Base-by-base conservation (phyloP, 176 grass and related monocot genomes). In the Oryza meridionalis region DNA sequence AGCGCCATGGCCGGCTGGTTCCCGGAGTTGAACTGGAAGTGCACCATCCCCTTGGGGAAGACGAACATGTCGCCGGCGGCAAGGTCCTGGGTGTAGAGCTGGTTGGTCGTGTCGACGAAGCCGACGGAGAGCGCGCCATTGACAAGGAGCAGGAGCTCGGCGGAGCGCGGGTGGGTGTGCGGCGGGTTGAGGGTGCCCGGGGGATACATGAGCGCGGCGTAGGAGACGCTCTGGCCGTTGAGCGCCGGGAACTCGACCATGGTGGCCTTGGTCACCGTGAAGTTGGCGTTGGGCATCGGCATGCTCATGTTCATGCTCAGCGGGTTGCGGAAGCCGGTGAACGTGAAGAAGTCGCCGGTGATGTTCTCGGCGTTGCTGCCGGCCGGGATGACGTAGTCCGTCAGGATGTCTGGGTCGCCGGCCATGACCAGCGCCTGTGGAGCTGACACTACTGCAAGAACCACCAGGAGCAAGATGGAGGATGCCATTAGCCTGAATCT, bases 101-200 rank as follows among this genome's bases (percentile, higher is more conserved):
- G 70, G 42, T 69, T 65, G 4, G 78, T 16, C 0, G 87, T 84
- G 67, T 91, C 86, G 62, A 95, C 67, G 11, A 95, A 90, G 10
- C 87, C 90, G 24, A 92, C 82, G 24, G 68, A 83, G 70, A 92
- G 90, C 9, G 85, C 53, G 0, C 90, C 90, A 1, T 81, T 21
- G 49, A 92, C 0, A 53, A 92, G 27, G 49, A 87, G 79, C 9
- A 88, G 85, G 31, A 95, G 84, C 88, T 95, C 87, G 4, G 90
- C 51, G 13, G 88, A 58, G 35, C 88, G 90, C 4, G 79, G 93
- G 85, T 95, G 93, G 14, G 83, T 92, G 90, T 95, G 93, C 5
- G 84, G 77, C 1, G 79, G 69, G 45, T 92, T 88, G 10, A 88
- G 27, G 72, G 90, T 24, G 42, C 81, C 9, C 74, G 32, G 6